These are phyloP conservation scores for Cercospora sp. DNA, from an alignment of 2,329 filamentous ascomycete species.

Conservation along the genomic window DNA sequence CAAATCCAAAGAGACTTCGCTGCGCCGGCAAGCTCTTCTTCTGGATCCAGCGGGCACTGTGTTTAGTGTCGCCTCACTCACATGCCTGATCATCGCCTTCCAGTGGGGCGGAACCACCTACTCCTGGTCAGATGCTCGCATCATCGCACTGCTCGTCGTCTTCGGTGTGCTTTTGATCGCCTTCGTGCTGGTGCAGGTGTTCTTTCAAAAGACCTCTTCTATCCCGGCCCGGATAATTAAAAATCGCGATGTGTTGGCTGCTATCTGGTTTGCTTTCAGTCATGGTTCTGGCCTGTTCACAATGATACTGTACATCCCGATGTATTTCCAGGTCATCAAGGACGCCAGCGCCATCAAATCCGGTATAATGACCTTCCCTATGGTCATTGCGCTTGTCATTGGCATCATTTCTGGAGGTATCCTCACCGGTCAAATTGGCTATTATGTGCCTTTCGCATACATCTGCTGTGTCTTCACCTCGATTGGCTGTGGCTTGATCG, in stretches of 20 bases:
- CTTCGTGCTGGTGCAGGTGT: slow-evolving; percentile 14
- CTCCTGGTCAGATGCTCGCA: slow-evolving; percentile 41
- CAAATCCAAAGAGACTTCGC: slow-evolving; percentile 43
- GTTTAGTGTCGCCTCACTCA: slow-evolving; percentile 41
- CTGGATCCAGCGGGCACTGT: slow-evolving; percentile 46
- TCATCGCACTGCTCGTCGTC: slow-evolving; percentile 44
- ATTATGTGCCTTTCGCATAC: slow-evolving; percentile 50
- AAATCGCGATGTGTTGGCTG: slow-evolving; percentile 44
- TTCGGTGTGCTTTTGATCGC: slow-evolving; percentile 2
- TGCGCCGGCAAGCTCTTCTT: slow-evolving; percentile 20
- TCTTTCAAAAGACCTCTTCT: slow-evolving; percentile 44
- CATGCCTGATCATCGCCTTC: slow-evolving; percentile 48
- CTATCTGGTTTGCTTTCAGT: slow-evolving; percentile 25
- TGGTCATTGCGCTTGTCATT: slow-evolving; percentile 43
- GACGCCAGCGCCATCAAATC: neutral
- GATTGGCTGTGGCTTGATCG: slow-evolving; percentile 33
- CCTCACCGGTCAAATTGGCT: slow-evolving; percentile 41
- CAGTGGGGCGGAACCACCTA: slow-evolving; percentile 44
- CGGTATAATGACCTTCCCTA: slow-evolving; percentile 8
- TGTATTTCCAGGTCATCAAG: slow-evolving; percentile 6
- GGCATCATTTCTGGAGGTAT: slow-evolving; percentile 41
- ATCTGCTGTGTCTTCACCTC: slow-evolving; percentile 41
- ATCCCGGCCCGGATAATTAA: slow-evolving; percentile 46
- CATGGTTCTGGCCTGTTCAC: slow-evolving; percentile 1
- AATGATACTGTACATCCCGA: slow-evolving; percentile 10